Evolutionary conservation across 768 basidiomycete genomes (phyloP).

Genomic region (Paxillus involutus): DNA sequence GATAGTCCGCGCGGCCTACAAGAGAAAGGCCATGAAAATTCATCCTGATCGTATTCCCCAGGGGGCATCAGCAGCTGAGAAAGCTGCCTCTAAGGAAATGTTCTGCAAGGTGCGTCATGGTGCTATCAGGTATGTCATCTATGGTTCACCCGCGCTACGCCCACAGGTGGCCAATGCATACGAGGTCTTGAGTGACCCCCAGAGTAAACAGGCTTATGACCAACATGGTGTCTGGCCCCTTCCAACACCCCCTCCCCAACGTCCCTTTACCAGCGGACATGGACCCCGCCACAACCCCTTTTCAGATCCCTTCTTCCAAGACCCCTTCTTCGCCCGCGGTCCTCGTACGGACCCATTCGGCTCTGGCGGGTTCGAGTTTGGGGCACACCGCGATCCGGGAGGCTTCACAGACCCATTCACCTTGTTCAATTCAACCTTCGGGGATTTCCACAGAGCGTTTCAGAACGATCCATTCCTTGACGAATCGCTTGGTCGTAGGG

Average conservation of each 20-base stretch:
- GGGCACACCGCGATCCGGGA: slow-evolving; percentile 10
- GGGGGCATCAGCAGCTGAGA: slow-evolving; percentile 57
- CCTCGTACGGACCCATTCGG: slow-evolving; percentile 26
- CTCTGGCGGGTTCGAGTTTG: slow-evolving; percentile 23
- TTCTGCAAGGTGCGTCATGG: slow-evolving; percentile 42
- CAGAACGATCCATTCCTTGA: slow-evolving; percentile 36
- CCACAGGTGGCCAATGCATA: slow-evolving; percentile 74
- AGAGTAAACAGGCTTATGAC: slow-evolving; percentile 68
- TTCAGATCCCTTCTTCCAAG: slow-evolving; percentile 16
- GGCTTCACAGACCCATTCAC: slow-evolving; percentile 74
- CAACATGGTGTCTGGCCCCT: slow-evolving; percentile 75
- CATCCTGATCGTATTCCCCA: slow-evolving; percentile 73
- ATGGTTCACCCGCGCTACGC: slow-evolving; percentile 12
- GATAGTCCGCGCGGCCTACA: slow-evolving; percentile 79
- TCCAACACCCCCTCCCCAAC: slow-evolving; percentile 32
- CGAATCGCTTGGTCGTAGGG: slow-evolving; percentile 17
- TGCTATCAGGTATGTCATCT: slow-evolving; percentile 25
- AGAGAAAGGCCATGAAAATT: slow-evolving; percentile 65
- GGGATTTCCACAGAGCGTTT: slow-evolving; percentile 41
- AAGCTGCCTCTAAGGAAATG: slow-evolving; percentile 57
- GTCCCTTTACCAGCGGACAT: slow-evolving; percentile 13
- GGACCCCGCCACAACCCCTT: slow-evolving; percentile 17
- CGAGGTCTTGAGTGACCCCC: slow-evolving; percentile 64
- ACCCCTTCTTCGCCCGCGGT: slow-evolving; percentile 24
- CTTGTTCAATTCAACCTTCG: slow-evolving; percentile 73